phyloP scores from a whole-genome alignment of 768 basidiomycete genomes.

The Tylopilus rubrobrunneus region DNA sequence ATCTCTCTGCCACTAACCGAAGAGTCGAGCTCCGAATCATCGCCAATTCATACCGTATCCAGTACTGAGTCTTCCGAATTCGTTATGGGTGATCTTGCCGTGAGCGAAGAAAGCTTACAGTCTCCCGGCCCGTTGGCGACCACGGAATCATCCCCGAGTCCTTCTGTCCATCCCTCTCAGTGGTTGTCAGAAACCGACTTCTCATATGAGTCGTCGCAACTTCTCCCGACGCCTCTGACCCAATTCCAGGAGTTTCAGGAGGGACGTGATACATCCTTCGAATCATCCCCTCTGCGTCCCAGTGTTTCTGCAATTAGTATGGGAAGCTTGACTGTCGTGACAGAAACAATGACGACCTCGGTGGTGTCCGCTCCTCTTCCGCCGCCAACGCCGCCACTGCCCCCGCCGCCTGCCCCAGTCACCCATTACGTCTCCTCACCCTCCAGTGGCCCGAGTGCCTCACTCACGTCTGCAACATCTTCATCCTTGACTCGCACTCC shows the following conservation, averaged over 20 bases:
- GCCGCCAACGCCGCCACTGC: not conserved
- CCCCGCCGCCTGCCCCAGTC: slow-evolving; percentile 18
- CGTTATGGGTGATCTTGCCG: slow-evolving; percentile 23
- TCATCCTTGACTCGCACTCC: slow-evolving; percentile 36
- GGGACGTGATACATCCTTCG: slow-evolving; percentile 59
- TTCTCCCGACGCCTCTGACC: slow-evolving; percentile 66
- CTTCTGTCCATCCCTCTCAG: slow-evolving; percentile 39
- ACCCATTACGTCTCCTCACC: slow-evolving; percentile 26
- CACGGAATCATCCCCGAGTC: slow-evolving; percentile 30
- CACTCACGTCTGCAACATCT: slow-evolving; percentile 30
- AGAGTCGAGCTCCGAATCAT: slow-evolving; percentile 31
- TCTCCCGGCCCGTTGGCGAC: slow-evolving; percentile 33
- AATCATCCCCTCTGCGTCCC: slow-evolving; percentile 71
- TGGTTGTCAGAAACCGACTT: slow-evolving; percentile 65
- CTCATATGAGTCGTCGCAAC: slow-evolving; percentile 75
- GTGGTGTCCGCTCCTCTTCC: slow-evolving; percentile 8
- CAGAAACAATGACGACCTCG: slow-evolving; percentile 31
- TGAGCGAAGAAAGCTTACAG: slow-evolving; percentile 28
- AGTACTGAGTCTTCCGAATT: slow-evolving; percentile 40
- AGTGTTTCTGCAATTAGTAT: slow-evolving; percentile 41
- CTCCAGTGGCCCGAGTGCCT: slow-evolving; percentile 31
- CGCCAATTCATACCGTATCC: slow-evolving; percentile 36
- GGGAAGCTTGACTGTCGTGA: slow-evolving; percentile 32
- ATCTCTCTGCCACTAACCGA: slow-evolving; percentile 28
- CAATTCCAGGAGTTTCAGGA: slow-evolving; percentile 52